Base-by-base conservation (phyloP, 306 rosid species). In the cucumber (Cucumis sativus) region DNA sequence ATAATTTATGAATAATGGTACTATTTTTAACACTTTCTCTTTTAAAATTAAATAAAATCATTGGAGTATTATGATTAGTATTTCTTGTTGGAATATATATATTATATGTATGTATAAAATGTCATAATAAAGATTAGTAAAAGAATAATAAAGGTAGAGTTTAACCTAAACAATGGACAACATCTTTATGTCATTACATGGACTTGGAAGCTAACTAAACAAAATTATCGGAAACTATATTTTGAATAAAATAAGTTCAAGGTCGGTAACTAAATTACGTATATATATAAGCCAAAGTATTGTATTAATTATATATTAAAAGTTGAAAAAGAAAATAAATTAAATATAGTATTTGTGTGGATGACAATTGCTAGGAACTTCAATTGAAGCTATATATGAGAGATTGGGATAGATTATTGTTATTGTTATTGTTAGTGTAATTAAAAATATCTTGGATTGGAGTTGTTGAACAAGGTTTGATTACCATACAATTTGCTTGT, bases 371-470 rank as follows among this genome's bases (percentile, higher is more conserved):
- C 1, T 17, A 6, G 56, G 35, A 47, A 9, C 10, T 70, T 70
- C 59, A 14, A 47, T 47, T 25, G 41, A 13, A 21, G 75, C 56
- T 40, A 17, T 23, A 23, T 23, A 23, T 33, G 25, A 23, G 56
- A 47, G 56, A 67, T 17, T 33, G 37, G 37, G 37, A 33, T 33
- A 33, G 2, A 47, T 49, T 49, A 5, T 49, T 49, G 3, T 49
- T 49, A 5, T 49, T 49, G 7, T 33, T 63, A 30, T 35, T 16
- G 16, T 16, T 35, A 35, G 43, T 28, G 2, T 23, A 12, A 69
- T 45, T 41, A 69, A 43, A 41, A 70, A 70, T 70, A 70, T 70
- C 75, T 70, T 70, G 59, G 59, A 70, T 70, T 43, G 75, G 59
- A 35, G 75, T 45, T 21, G 58, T 70, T 70, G 40, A 70, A 47